phyloP scores from a whole-genome alignment of 331 rosid species.

The Malus hybrid region DNA sequence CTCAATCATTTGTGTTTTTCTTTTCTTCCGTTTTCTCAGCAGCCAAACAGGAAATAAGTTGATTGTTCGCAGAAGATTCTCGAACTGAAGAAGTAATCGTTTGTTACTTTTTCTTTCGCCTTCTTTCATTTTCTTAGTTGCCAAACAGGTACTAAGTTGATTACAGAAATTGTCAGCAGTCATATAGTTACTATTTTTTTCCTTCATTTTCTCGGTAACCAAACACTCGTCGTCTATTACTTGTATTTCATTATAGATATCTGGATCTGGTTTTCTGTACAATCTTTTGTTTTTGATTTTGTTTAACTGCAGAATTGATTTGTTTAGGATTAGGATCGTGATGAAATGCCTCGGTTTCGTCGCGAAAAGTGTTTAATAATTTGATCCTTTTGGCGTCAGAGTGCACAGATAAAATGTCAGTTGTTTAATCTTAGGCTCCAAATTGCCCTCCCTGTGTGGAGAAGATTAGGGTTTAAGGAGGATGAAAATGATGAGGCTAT shows the following conservation, averaged over 20 bases:
- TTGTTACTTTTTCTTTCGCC: too few relatives aligned
- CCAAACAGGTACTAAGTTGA: too few relatives aligned
- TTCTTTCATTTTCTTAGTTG: background rate
- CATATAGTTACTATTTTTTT: background rate
- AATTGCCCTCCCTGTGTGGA: background rate
- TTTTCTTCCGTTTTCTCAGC: background rate
- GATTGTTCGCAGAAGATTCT: background rate
- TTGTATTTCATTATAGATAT: background rate
- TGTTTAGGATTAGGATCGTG: background rate
- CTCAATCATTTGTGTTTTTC: background rate
- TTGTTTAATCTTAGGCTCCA: background rate
- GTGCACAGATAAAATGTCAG: background rate
- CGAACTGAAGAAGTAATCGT: background rate
- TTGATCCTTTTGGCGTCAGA: constrained; percentile 8
- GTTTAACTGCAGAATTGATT: background rate
- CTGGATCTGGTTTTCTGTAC: background rate
- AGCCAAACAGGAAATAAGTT: background rate
- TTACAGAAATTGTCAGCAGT: background rate
- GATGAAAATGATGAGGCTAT: constrained; percentile 9
- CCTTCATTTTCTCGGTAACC: background rate
- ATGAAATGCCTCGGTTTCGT: constrained; percentile 8
- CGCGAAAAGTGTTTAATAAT: background rate
- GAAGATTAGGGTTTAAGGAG: constrained; percentile 3
- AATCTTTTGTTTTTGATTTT: background rate
- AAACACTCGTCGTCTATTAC: background rate